Evolutionary conservation across 805 yeast species (phyloP).

Genomic region (Kodamaea hsintzibuensis): DNA sequence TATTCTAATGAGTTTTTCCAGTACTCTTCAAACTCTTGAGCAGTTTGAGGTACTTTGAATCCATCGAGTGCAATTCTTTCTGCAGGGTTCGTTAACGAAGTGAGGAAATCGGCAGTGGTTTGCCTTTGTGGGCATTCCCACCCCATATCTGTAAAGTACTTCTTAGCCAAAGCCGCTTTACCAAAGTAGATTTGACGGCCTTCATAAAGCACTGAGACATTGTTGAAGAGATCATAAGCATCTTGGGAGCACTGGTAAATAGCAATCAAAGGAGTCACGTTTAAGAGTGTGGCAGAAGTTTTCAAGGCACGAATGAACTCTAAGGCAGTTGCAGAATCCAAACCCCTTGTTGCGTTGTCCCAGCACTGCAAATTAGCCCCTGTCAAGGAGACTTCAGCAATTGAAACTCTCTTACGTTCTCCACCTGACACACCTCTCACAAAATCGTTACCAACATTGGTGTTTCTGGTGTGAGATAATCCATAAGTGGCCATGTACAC

Average conservation of each 20-base stretch:
- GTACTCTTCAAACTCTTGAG: constrained; percentile 19
- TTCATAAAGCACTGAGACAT: constrained; percentile 58
- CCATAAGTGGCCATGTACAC: constrained; percentile 42
- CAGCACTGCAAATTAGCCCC: constrained; percentile 67
- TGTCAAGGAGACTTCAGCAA: constrained; percentile 72
- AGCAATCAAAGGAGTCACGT: constrained; percentile 58
- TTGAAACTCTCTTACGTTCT: constrained; percentile 81
- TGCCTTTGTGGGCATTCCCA: constrained; percentile 56
- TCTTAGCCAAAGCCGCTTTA: constrained; percentile 44
- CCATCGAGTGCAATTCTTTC: constrained; percentile 49
- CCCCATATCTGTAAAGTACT: constrained; percentile 54
- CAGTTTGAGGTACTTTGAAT: constrained; percentile 46
- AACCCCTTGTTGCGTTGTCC: constrained; percentile 86
- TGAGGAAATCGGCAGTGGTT: constrained; percentile 60
- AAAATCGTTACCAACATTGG: constrained; percentile 61
- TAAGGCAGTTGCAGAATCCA: constrained; percentile 81
- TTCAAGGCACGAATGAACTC: constrained; percentile 71
- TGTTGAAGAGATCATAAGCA: constrained; percentile 63
- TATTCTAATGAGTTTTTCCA: constrained; percentile 52
- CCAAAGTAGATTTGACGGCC: constrained; percentile 61
- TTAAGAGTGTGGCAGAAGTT: constrained; percentile 52
- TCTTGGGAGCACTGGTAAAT: constrained; percentile 57
- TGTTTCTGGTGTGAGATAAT: constrained; percentile 56
- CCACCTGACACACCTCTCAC: constrained; percentile 83
- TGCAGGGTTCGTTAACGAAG: constrained; percentile 54